Evolutionary conservation across 2,329 filamentous ascomycete species (phyloP), one percentile per base, ranked within the genome.

Genomic region (Metarhizium guizhouense): DNA sequence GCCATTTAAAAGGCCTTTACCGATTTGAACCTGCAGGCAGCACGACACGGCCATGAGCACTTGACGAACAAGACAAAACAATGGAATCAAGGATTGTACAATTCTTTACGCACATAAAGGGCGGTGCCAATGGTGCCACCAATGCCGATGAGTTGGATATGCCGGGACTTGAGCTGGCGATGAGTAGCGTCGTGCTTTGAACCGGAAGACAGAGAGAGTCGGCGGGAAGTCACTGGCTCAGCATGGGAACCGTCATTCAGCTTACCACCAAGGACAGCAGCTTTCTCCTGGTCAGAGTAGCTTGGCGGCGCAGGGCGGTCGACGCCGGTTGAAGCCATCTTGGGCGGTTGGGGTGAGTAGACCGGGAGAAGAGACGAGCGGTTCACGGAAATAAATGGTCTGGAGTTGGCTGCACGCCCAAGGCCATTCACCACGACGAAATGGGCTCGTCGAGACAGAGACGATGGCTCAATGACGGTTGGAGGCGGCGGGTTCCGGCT

Each of bases 81-180:
- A 42, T 11, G 32, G 32, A 48, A 8, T 14, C 13, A 29, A 38
- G 13, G 25, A 50, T 42, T 30, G 30, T 25, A 47, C 51, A 48
- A 30, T 49, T 5, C 16, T 47, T 30, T 51, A 66, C 68, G 59
- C 62, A 83, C 79, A 64, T 76, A 83, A 3, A 85, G 70, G 16
- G 79, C 81, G 1, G 81, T 86, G 18, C 83, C 83, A 58, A 86
- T 85, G 6, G 82, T 84, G 0, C 82, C 83, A 43, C 83, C 83
- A 56, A 86, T 85, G 36, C 79, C 82, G 62, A 82, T 82, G 36
- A 83, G 70, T 62, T 83, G 80, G 49, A 83, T 81, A 60, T 83
- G 79, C 1, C 80, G 75, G 25, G 77, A 69, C 65, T 81, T 82
- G 58, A 83, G 74, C 56, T 68, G 75, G 50, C 80, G 75, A 52